Conservation (phyloP, 106 monocot genomes). For the Gastrodia elata region DNA sequence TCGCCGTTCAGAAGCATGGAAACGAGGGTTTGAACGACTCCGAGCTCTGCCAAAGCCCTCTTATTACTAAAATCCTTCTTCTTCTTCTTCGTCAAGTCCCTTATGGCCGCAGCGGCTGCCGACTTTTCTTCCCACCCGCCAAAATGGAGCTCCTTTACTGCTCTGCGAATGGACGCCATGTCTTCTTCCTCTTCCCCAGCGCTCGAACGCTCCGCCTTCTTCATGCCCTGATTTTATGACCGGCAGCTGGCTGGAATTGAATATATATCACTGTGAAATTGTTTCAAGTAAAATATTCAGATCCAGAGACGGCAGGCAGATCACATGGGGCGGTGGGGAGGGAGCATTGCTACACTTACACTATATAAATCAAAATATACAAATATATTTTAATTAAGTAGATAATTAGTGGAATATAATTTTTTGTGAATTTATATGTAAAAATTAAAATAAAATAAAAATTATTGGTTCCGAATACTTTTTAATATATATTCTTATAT, state of each 20-base stretch:
- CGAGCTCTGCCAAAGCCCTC: slow-evolving; percentile 42
- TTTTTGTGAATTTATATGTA: too few relatives aligned
- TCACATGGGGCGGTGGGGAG: not conserved
- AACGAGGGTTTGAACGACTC: slow-evolving; percentile 47
- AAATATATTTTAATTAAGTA: too few relatives aligned
- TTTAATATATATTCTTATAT: too few relatives aligned
- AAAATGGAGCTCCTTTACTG: slow-evolving; percentile 69
- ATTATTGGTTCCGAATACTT: too few relatives aligned
- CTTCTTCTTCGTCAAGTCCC: slow-evolving; percentile 33
- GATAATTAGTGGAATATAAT: too few relatives aligned
- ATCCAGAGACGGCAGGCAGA: not conserved
- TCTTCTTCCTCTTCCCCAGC: not conserved
- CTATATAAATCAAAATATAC: too few relatives aligned
- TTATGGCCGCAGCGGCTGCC: slow-evolving; percentile 41
- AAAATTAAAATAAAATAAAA: too few relatives aligned
- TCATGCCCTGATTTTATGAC: not conserved
- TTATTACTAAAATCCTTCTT: slow-evolving; percentile 12
- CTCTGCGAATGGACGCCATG: slow-evolving; percentile 15
- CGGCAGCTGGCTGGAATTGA: not conserved
- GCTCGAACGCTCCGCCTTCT: not conserved
- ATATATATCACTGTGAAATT: too few relatives aligned
- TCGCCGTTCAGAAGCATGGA: slow-evolving; percentile 27
- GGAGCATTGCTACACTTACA: too few relatives aligned
- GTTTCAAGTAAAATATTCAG: not conserved
- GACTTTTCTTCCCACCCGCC: slow-evolving; percentile 39